Evolutionary conservation across 495 filamentous ascomycete genomes (phyloP).

Genomic region (Hyaloscypha bicolor): DNA sequence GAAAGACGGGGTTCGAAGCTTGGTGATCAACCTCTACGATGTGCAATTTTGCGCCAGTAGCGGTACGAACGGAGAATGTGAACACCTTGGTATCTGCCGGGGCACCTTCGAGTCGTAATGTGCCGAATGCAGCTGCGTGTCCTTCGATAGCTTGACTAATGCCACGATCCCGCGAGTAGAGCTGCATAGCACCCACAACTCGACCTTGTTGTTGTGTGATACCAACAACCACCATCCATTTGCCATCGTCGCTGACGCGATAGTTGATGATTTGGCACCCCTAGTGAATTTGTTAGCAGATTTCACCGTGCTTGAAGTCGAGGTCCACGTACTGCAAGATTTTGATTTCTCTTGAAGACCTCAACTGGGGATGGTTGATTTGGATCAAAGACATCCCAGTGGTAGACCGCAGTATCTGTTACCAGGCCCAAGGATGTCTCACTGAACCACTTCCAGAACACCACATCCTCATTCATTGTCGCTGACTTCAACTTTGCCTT

Average conservation of each 20-base stretch:
- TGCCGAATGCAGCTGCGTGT: constrained; percentile 94
- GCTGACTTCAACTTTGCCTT: constrained; percentile 95
- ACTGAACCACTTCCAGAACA: constrained; percentile 99
- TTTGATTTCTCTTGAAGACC: constrained; percentile 88
- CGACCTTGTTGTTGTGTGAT: constrained; percentile 92
- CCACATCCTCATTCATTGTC: constrained; percentile 93
- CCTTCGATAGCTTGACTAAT: constrained; percentile 99
- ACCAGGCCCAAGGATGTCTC: constrained; percentile 84
- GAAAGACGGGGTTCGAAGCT: constrained; percentile 80
- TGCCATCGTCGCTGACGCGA: constrained; percentile 89
- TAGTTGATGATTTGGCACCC: constrained; percentile 99
- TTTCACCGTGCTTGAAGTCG: not conserved
- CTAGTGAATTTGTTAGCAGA: constrained; percentile 45
- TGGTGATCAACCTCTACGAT: constrained; percentile 97
- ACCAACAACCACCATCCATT: constrained; percentile 98
- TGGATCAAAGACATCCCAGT: constrained; percentile 93
- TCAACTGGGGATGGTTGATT: constrained; percentile 79
- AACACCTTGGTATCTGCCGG: constrained; percentile 92
- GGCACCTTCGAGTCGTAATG: constrained; percentile 83
- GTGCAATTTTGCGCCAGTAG: constrained; percentile 90
- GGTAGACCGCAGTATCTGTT: constrained; percentile 86
- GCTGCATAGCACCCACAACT: constrained; percentile 93
- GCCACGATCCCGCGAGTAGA: constrained; percentile 92
- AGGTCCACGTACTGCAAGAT: constrained; percentile 69
- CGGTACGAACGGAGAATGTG: constrained; percentile 90